Base-by-base conservation (phyloP, 148 eudicot species). In the Rhododendron williamsianum region DNA sequence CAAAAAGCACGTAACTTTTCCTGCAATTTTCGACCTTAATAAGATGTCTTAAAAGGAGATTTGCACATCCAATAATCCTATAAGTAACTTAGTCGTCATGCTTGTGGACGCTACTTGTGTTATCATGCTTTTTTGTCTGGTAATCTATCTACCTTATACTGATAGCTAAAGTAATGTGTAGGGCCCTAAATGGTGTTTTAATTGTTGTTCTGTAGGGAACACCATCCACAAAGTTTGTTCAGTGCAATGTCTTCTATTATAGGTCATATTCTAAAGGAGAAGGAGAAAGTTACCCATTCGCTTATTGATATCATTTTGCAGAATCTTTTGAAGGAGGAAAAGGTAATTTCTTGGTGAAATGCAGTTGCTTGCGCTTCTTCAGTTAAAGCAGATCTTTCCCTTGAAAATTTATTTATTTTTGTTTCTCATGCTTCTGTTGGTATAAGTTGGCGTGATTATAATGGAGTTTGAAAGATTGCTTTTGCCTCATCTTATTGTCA, bases 221-320 rank as follows among this genome's bases (percentile, higher is more conserved):
- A 91, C 30, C 96, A 96, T 84, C 92, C 92, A 80, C 89, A 76
- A 77, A 90, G 91, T 88, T 86, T 94, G 91, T 82, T 90, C 82
- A 90, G 58, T 86, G 91, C 93, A 76, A 92, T 95, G 94, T 82
- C 93, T 86, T 91, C 95, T 43, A 93, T 95, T 85, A 93, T 96
- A 89, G 84, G 92, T 60, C 94, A 89, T 84, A 86, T 96, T 86
- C 80, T 93, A 43, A 92, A 93, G 84, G 94, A 91, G 52, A 92
- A 93, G 84, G 94, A 91, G 85, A 90, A 91, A 87, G 91, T 85
- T 84, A 88, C 91, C 87, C 93, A 87, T 84, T 85, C 93, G 13
- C 92, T 94, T 78, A 69, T 96, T 76, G 94, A 94, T 85, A 87
- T 94, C 84, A 90, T 94, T 87, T 86, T 96, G 84, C 95, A 80